Evolutionary conservation across 352 stramenopile genomes (phyloP), one percentile per base, ranked within the genome.

Genomic region (Aphanomyces cochlioides): DNA sequence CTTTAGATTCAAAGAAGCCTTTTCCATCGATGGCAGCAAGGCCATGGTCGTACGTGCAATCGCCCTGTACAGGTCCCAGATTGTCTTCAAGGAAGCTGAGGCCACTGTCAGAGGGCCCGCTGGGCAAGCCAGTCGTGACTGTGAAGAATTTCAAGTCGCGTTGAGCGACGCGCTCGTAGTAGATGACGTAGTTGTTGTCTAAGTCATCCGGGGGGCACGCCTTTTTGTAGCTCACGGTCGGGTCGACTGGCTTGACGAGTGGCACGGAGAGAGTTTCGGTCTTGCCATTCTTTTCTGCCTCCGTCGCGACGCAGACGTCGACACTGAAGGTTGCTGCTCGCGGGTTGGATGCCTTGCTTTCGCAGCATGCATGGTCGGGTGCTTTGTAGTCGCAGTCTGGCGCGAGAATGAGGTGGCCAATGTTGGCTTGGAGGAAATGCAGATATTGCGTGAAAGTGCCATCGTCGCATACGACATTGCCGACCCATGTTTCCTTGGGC

Each of bases 121-220:
- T 45, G 34, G 64, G 64, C 47, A 70, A 19, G 0, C 64, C 64
- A 0, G 19, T 40, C 3, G 19, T 45, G 36, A 70, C 64, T 7
- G 64, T 47, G 64, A 61, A 70, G 40, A 59, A 70, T n/a, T 56
- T 47, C 64, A 70, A 63, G 47, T 70, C 64, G 5, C 48, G 37
- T 17, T 37, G 17, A 3, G 6, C 36, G 6, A 70, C 64, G n/a
- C 38, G 47, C 8, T 70, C 17, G 40, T 70, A 70, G 19, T 41
- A 34, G 47, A 70, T 21, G 19, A 41, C n/a, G 5, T 37, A 61
- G 48, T 47, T 7, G 39, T 2, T 56, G 39, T 67, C 39, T 1
- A 70, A 48, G 7, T 19, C 34, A 21, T 70, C 64, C 7, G 40
- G 34, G 7, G 64, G 64, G 15, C 64, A 70, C 38, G 47, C 7